Evolutionary conservation across 2,329 filamentous ascomycete genomes (phyloP), one percentile per base, ranked within the genome.

Genomic region (Colletotrichum orchidophilum): DNA sequence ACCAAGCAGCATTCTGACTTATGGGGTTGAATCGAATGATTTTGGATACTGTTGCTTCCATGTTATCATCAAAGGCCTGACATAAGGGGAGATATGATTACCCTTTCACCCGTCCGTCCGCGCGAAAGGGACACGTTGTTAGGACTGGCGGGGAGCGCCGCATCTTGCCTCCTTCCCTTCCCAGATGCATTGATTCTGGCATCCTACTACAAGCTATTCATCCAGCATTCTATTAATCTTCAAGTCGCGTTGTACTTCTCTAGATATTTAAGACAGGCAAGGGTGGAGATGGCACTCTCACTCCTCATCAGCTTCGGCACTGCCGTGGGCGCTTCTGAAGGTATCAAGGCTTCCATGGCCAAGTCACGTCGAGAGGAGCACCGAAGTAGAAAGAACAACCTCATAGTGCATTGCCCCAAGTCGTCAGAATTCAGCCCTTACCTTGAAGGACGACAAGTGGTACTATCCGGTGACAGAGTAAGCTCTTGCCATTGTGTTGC

Each of bases 321-420:
- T 26, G 83, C 86, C 67, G 80, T 84, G 68, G 85, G 84, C 70
- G 80, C 83, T 0, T 81, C 83, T 24, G 85, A 87, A 75, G 84
- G 83, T 18, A 85, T 87, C 68, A 79, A 83, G 53, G 81, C 84
- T 46, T 83, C 83, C 9, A 84, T 86, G 75, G 79, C 81, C n/a
- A 84, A 83, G 72, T 78, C 81, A 4, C 82, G 81, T 52, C 80
- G 80, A 53, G 83, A 86, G 73, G 85, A 86, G 69, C 85, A 86
- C 73, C 81, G 85, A 63, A 82, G 80, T 72, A 80, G 84, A 60
- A 85, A 85, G 72, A 85, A 85, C 73, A 85, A 86, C 65, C 80
- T 87, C 46, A 76, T 83, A 33, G 81, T 86, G 3, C 83, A 83
- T 68, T 86, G 84, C 62, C 80, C 82, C 54, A 86, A 85, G 76